Conservation (phyloP, 2,329 filamentous ascomycete species). For the Ambrosiella xylebori region DNA sequence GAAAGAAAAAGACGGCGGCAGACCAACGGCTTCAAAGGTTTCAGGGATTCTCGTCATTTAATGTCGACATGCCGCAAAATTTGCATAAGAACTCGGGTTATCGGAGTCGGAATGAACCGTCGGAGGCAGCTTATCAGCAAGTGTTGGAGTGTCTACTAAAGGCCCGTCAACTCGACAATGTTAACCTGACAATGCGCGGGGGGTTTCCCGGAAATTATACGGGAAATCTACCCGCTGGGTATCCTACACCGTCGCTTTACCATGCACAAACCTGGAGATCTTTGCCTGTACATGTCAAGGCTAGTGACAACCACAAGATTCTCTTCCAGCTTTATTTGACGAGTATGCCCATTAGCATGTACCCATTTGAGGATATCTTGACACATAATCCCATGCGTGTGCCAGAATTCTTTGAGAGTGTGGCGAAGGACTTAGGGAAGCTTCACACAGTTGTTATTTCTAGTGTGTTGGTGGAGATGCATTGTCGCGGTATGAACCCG, state of each 20-base stretch:
- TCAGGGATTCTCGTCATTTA: slow-evolving; percentile 9
- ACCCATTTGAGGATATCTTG: slow-evolving; percentile 9
- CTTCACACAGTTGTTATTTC: slow-evolving; percentile 11
- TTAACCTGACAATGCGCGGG: neutral
- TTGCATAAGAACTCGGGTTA: neutral
- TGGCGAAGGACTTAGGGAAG: slow-evolving; percentile 11
- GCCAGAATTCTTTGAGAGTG: slow-evolving; percentile 11
- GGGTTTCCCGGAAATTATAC: neutral
- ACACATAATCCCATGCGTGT: slow-evolving; percentile 11
- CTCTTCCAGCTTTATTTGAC: slow-evolving; percentile 9
- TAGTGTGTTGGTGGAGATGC: slow-evolving; percentile 12
- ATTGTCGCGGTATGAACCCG: slow-evolving; percentile 10
- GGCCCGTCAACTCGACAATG: slow-evolving; percentile 7
- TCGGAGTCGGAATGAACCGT: neutral
- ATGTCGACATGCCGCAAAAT: neutral
- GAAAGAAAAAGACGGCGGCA: slow-evolving; percentile 7
- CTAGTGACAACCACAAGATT: slow-evolving; percentile 10
- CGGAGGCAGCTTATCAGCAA: slow-evolving; percentile 7
- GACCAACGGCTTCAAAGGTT: slow-evolving; percentile 7
- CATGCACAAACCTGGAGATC: slow-evolving; percentile 6
- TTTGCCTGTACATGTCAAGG: slow-evolving; percentile 6
- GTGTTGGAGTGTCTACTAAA: slow-evolving; percentile 7
- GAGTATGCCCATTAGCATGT: slow-evolving; percentile 12
- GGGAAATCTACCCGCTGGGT: neutral
- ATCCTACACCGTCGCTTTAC: slow-evolving; percentile 8